These are phyloP conservation scores for Psidium friedrichsthalianum DNA, from an alignment of 345 rosid genomes.

Conservation along the genomic window DNA sequence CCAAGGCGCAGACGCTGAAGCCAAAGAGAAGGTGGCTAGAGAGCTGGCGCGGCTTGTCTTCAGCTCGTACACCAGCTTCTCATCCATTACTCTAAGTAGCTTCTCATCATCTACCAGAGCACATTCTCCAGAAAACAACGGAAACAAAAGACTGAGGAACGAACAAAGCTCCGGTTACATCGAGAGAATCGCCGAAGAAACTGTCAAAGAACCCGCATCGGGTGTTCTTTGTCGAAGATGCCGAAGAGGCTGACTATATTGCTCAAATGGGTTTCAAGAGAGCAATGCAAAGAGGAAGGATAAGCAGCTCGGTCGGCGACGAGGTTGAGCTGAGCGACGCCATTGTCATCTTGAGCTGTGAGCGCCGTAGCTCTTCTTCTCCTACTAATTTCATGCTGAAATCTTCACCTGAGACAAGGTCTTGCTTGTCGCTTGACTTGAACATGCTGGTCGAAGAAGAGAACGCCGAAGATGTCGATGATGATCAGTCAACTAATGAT, in stretches of 20 bases:
- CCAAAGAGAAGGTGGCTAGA: conserved; percentile 60
- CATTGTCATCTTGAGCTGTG: not conserved
- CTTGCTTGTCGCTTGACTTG: not conserved
- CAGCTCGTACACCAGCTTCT: conserved; percentile 21
- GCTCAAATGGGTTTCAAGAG: not conserved
- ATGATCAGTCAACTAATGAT: not conserved
- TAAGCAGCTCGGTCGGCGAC: conserved; percentile 40
- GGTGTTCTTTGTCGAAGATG: not conserved
- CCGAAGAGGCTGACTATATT: not conserved
- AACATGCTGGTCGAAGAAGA: not conserved
- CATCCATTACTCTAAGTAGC: conserved; percentile 3
- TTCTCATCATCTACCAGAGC: not conserved
- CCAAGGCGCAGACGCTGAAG: conserved; percentile 52
- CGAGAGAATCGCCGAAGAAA: not conserved
- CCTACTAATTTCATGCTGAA: not conserved
- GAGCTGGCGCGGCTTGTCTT: conserved; percentile 64
- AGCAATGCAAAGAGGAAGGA: conserved; percentile 39
- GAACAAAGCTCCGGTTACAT: not conserved
- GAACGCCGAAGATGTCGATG: not conserved
- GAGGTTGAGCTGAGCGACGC: conserved; percentile 32
- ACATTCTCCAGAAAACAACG: not conserved
- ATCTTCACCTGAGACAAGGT: not conserved
- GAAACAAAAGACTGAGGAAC: not conserved
- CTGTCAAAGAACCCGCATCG: conserved; percentile 1
- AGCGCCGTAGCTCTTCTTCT: not conserved